These are phyloP conservation scores for Oehlia diaphana DNA, from an alignment of 192 early-diverging fungal species.

Conservation along the genomic window DNA sequence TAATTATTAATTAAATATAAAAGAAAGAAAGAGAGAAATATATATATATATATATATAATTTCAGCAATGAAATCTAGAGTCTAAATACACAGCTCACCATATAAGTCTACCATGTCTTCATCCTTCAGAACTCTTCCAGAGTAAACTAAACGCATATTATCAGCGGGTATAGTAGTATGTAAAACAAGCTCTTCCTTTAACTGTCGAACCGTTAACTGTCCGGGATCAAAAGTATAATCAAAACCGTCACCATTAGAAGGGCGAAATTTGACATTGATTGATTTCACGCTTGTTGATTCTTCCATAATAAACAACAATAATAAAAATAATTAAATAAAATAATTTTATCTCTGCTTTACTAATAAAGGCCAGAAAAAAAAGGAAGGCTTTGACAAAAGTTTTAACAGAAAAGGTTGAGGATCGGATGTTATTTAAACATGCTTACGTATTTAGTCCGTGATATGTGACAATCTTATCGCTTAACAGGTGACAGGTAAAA, in stretches of 20 bases:
- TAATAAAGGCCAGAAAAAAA: not conserved
- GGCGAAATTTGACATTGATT: constrained; percentile 48
- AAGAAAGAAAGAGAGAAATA: not conserved
- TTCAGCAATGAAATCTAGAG: no score
- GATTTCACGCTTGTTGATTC: not conserved
- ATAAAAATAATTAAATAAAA: not conserved
- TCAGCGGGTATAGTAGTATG: constrained; percentile 51
- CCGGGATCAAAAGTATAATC: constrained; percentile 50
- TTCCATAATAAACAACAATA: not conserved
- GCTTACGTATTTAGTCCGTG: not conserved
- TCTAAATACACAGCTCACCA: constrained; percentile 45
- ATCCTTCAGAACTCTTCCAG: constrained; percentile 93
- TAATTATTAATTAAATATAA: not conserved
- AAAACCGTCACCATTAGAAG: constrained; percentile 51
- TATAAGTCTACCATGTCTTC: constrained; percentile 70
- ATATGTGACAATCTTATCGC: not conserved
- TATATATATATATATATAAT: no score
- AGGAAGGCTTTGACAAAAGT: not conserved
- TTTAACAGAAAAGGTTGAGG: not conserved
- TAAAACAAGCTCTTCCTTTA: constrained; percentile 73
- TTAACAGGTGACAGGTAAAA: not conserved
- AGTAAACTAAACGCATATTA: constrained; percentile 85
- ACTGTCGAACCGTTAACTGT: constrained; percentile 58
- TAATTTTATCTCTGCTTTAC: not conserved
- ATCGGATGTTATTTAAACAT: not conserved